A percentile compares a stretch with the other conserved stretches of the same genome.
phyloP scores from a whole-genome alignment of 2,329 filamentous ascomycete genomes.

The Ascochyta koolunga region DNA sequence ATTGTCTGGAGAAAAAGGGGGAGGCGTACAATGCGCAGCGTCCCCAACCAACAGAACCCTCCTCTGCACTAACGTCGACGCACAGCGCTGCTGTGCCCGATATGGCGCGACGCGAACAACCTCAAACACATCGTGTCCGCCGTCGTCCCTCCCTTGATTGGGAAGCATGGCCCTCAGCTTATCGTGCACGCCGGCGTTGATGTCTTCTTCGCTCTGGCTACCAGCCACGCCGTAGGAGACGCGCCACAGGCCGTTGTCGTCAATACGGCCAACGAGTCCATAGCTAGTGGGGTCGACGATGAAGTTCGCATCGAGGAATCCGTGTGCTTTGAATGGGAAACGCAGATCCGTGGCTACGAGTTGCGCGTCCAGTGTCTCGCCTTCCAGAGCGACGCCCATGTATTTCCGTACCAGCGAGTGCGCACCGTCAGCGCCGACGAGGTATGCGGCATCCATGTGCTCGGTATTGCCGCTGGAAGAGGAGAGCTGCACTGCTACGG shows the following conservation, averaged over 20 bases:
- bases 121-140: conserved; percentile 29
- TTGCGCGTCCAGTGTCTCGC: conserved; percentile 45
- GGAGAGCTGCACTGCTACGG: conserved; percentile 10
- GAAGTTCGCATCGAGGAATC: conserved; percentile 51
- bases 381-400: conserved; percentile 31
- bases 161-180: conserved; percentile 44
- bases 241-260: conserved; percentile 48
- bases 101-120: conserved; percentile 49
- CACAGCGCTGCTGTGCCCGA: conserved; percentile 50
- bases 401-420: conserved; percentile 30
- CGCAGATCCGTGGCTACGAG: conserved; percentile 49
- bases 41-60: conserved; percentile 48
- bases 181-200: conserved; percentile 31
- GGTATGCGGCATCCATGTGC: conserved; percentile 30
- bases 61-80: conserved; percentile 37
- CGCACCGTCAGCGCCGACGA: conserved; percentile 43
- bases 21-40: conserved; percentile 45
- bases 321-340: conserved; percentile 46
- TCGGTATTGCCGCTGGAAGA: conserved; percentile 7
- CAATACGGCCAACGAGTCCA: conserved; percentile 46
- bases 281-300: conserved; percentile 48
- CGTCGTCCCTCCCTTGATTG: conserved; percentile 24
- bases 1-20: not conserved
- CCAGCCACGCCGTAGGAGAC: conserved; percentile 49
- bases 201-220: conserved; percentile 37